Percentiles rank a stretch among this genome's conserved stretches.
Conservation (phyloP, 2,329 filamentous ascomycete genomes). For the Diaporthe ilicicola region DNA sequence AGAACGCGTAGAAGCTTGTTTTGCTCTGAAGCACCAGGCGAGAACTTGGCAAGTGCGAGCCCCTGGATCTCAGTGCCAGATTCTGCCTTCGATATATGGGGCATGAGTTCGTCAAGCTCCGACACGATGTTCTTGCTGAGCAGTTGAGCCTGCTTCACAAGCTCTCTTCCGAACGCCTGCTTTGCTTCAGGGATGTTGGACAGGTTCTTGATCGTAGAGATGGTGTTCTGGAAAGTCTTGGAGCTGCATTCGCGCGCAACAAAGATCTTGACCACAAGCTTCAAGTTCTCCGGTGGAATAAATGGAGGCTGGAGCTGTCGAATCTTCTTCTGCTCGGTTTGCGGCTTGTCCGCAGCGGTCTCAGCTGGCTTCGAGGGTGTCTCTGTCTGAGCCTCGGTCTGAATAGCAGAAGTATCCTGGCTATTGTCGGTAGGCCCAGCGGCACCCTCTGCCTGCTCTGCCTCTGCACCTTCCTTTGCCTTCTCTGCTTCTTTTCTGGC, state of each 20-base stretch:
- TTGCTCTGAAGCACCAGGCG: conserved; percentile 93
- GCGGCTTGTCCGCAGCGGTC: conserved; percentile 45
- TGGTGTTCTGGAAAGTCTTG: conserved; percentile 96
- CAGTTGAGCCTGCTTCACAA: conserved; percentile 85
- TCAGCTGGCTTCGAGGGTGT: conserved; percentile 41
- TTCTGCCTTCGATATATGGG: conserved; percentile 85
- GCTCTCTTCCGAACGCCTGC: conserved; percentile 88
- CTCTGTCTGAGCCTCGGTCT: conserved; percentile 37
- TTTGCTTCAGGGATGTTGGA: conserved; percentile 92
- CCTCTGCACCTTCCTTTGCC: conserved; percentile 39
- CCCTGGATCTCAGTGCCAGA: conserved; percentile 96
- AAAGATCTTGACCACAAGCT: conserved; percentile 94
- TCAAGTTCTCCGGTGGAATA: conserved; percentile 88
- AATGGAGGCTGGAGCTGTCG: conserved; percentile 79
- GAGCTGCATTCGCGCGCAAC: conserved; percentile 95
- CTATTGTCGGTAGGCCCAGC: conserved; percentile 31
- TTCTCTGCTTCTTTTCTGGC: conserved; percentile 53
- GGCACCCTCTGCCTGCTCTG: conserved; percentile 35
- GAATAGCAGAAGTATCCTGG: background rate
- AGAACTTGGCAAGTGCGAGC: conserved; percentile 93
- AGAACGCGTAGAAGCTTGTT: conserved; percentile 93
- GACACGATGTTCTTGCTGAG: conserved; percentile 85
- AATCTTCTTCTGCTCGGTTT: conserved; percentile 57
- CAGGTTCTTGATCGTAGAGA: conserved; percentile 98
- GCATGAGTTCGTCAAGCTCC: conserved; percentile 85